Evolutionary conservation across 257 asterid species (phyloP).

Genomic region (Galeopsis tetrahit): DNA sequence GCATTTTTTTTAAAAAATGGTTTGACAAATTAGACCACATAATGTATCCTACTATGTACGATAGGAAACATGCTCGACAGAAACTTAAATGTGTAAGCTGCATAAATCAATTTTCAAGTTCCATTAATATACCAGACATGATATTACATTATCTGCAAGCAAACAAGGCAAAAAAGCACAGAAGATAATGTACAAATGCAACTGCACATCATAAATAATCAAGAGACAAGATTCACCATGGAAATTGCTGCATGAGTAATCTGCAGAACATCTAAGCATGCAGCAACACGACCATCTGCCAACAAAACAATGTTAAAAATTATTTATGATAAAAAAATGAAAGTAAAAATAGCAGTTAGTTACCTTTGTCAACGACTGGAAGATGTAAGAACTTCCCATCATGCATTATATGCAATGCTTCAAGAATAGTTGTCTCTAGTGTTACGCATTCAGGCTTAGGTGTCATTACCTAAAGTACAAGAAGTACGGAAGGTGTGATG

Average conservation of each 20-base stretch:
- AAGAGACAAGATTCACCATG: conserved; percentile 57
- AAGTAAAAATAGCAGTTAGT: conserved; percentile 34
- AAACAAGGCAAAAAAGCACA: neutral
- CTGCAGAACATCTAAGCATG: conserved; percentile 91
- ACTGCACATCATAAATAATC: conserved; percentile 15
- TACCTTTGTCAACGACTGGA: conserved; percentile 89
- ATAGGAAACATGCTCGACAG: neutral
- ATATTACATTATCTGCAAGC: neutral
- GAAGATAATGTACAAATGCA: conserved; percentile 1
- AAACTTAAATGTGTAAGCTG: neutral
- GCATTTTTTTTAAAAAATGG: no score
- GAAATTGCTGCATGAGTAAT: conserved; percentile 91
- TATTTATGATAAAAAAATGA: conserved; percentile 7
- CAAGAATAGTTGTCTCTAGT: conserved; percentile 84
- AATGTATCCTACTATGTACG: no score
- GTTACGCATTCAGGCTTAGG: conserved; percentile 84
- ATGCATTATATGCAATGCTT: conserved; percentile 92
- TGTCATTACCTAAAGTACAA: conserved; percentile 78
- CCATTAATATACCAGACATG: neutral
- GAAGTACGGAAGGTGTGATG: conserved; percentile 24
- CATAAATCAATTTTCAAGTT: neutral
- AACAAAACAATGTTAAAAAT: conserved; percentile 27
- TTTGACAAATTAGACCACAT: no score
- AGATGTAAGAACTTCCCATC: conserved; percentile 88
- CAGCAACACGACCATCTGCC: conserved; percentile 76